A percentile compares a stretch with the other conserved stretches of the same genome.
Conservation (phyloP, 129 eudicot species). For the Tanacetum coccineum region DNA sequence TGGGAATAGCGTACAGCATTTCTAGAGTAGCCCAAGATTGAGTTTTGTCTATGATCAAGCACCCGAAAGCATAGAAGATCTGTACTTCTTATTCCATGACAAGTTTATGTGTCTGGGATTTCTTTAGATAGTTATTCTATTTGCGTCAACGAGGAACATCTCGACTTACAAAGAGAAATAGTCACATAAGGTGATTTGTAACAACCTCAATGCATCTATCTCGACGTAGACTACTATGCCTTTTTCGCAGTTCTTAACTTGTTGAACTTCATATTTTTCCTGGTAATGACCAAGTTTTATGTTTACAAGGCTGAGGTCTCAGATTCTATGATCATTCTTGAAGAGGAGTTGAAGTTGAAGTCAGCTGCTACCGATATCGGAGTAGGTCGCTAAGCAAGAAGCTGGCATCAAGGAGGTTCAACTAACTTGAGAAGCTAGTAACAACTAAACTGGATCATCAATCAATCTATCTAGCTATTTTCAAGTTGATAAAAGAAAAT, state of each 20-base stretch:
- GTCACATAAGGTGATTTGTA: conserved; percentile 55
- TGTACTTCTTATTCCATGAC: conserved; percentile 73
- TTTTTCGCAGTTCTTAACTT: conserved; percentile 52
- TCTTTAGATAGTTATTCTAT: conserved; percentile 52
- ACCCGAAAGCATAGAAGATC: conserved; percentile 78
- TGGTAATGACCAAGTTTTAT: conserved; percentile 44
- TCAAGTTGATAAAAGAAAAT: background rate
- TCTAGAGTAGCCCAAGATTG: conserved; percentile 71
- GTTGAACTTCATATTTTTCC: conserved; percentile 44
- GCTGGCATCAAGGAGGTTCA: conserved; percentile 36
- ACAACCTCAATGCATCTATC: conserved; percentile 68
- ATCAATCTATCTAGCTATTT: background rate
- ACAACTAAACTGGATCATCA: too few relatives aligned
- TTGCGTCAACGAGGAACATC: conserved; percentile 64
- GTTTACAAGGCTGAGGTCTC: conserved; percentile 74
- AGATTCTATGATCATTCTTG: conserved; percentile 62
- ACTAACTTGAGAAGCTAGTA: conserved; percentile 21
- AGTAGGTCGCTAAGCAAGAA: conserved; percentile 26
- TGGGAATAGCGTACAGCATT: conserved; percentile 72
- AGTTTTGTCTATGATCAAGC: conserved; percentile 89
- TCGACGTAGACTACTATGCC: conserved; percentile 64
- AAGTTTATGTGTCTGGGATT: conserved; percentile 61
- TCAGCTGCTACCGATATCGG: conserved; percentile 10
- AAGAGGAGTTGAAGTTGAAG: conserved; percentile 39
- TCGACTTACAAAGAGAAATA: conserved; percentile 43